Evolutionary conservation across 805 yeast species (phyloP).

Genomic region (Pichia californica): DNA sequence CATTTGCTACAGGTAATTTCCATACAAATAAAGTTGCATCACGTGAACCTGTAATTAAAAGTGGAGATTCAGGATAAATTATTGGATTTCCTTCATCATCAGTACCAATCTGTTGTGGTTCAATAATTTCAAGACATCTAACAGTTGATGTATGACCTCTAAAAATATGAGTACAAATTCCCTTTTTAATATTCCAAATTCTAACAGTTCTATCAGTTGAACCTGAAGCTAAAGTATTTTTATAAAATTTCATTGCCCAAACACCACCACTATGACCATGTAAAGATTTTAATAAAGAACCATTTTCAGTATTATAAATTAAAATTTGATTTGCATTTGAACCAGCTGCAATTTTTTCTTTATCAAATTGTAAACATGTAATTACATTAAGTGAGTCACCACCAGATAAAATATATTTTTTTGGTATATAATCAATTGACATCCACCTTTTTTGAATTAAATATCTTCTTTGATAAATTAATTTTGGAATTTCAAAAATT

Average conservation of each 20-base stretch:
- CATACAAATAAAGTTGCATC: constrained; percentile 77
- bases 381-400: constrained; percentile 71
- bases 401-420: constrained; percentile 56
- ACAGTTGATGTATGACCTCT: constrained; percentile 91
- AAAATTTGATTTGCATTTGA: constrained; percentile 82
- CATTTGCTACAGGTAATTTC: constrained; percentile 54
- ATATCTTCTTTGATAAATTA: constrained; percentile 53
- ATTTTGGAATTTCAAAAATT: constrained; percentile 16
- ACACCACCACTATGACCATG: constrained; percentile 96
- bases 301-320: constrained; percentile 72
- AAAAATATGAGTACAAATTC: constrained; percentile 85
- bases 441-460: constrained; percentile 72
- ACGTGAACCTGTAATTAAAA: constrained; percentile 79
- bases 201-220: constrained; percentile 92
- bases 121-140: constrained; percentile 79
- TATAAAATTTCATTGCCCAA: constrained; percentile 91
- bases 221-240: constrained; percentile 82
- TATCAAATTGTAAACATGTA: constrained; percentile 91
- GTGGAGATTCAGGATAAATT: constrained; percentile 55
- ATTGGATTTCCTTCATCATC: constrained; percentile 52
- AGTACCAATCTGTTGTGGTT: constrained; percentile 58
- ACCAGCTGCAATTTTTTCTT: constrained; percentile 84
- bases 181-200: constrained; percentile 84
- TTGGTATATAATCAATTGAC: constrained; percentile 63
- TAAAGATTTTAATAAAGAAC: constrained; percentile 53